Base-by-base conservation (phyloP, 768 basidiomycete genomes). In the Porphyrellus cyaneotinctus region DNA sequence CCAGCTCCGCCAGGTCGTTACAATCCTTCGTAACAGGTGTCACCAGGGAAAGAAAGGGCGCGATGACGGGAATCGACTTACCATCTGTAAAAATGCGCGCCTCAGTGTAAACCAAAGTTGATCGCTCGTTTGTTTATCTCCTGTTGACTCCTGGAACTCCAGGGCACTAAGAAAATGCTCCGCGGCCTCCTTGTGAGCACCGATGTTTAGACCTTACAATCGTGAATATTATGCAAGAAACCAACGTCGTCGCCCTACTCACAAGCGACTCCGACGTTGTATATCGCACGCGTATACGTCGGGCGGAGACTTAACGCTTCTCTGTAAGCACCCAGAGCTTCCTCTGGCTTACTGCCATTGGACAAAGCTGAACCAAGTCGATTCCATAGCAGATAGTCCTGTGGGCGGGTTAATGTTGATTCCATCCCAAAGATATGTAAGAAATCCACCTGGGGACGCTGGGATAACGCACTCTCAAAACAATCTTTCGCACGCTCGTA, bases 241-340 rank as follows among this genome's bases (percentile, higher is more conserved):
- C 36, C 36, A 24, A 18, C 15, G 6, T 47, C 47, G 9, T 39
- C 26, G 9, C 39, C 24, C n/a, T 4, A 81, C 91, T 61, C 64
- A 94, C 94, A 99, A 20, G 95, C 94, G 24, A 99, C 97, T 39
- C 95, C 97, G 32, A 99, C 91, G 63, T 99, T 99, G 66, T 95
- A 97, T 22, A 97, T 91, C 11, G 95, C 97, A 12, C 97, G 85
- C 1, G 97, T 98, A 68, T 97, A 99, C 0, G 93, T 95, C 24
- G 97, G 97, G 35, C 93, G 82, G 43, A 97, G 73, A 62, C 84
- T 85, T 23, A 99, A 77, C 0, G 97, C 97, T 67, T 94, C 85
- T 53, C 89, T 79, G 67, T 99, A 97, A 14, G 87, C 89, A 15
- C 87, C 88, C 10, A 93, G 72, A 4, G 95, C 95, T 67, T 95